phyloP scores from a whole-genome alignment of 495 filamentous ascomycete species.

The Talaromyces proteolyticus region DNA sequence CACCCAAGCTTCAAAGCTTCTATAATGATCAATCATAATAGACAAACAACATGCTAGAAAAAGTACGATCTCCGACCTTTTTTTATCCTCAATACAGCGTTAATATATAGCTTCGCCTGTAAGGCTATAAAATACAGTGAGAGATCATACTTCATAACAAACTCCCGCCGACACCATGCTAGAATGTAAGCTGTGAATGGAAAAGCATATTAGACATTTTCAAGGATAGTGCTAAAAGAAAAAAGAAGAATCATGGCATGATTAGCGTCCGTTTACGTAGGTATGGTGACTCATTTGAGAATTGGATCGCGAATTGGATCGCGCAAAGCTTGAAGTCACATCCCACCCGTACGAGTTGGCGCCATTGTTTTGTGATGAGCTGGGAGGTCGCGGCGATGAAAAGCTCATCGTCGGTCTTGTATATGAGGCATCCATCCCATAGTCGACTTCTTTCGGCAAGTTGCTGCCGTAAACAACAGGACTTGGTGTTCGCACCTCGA shows the following conservation, averaged over 20 bases:
- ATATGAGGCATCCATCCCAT: slow-evolving; percentile 48
- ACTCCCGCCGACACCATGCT: slow-evolving; percentile 6
- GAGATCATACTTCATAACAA: background rate
- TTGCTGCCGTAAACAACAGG: slow-evolving; percentile 24
- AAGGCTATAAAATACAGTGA: no score
- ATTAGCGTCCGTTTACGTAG: no score
- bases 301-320: slow-evolving; percentile 6
- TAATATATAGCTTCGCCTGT: no score
- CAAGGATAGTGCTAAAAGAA: no score
- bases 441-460: slow-evolving; percentile 26
- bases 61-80: no score
- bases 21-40: no score
- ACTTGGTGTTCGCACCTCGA: slow-evolving; percentile 36
- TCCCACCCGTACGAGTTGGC: slow-evolving; percentile 42
- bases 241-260: no score
- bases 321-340: slow-evolving; percentile 31
- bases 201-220: background rate
- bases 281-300: slow-evolving; percentile 8
- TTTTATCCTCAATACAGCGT: no score
- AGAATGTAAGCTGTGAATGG: slow-evolving; percentile 2
- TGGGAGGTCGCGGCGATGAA: slow-evolving; percentile 49
- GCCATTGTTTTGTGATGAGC: slow-evolving; percentile 12
- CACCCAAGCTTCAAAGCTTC: no score
- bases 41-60: no score
- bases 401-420: slow-evolving; percentile 53